phyloP scores from a whole-genome alignment of 2,329 filamentous ascomycete genomes.

The Monosporascus sp. region DNA sequence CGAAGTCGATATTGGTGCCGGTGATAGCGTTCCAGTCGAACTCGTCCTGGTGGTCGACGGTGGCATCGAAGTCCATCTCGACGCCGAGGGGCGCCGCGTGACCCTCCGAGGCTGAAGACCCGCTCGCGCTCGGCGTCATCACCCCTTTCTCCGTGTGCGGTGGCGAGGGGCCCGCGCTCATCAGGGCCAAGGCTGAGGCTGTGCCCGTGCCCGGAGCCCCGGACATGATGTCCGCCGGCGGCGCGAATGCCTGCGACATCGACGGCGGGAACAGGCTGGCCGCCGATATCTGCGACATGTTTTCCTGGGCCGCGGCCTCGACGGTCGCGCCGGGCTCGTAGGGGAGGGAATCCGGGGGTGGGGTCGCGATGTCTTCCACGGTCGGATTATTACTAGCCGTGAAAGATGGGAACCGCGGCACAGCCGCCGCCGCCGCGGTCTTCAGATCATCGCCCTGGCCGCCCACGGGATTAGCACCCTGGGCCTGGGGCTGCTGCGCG shows the following conservation, averaged over 20 bases:
- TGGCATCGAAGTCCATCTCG: conserved; percentile 39
- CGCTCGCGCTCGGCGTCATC: conserved; percentile 42
- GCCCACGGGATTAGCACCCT: not conserved
- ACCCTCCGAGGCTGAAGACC: conserved; percentile 30
- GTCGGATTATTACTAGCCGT: conserved; percentile 9
- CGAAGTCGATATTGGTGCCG: conserved; percentile 51
- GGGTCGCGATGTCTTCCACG: conserved; percentile 35
- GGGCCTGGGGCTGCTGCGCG: conserved; percentile 15
- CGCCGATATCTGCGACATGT: conserved; percentile 1
- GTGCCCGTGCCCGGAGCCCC: conserved; percentile 8
- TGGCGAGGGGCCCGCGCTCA: conserved; percentile 34
- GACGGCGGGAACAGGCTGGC: conserved; percentile 21
- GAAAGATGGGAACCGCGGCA: conserved; percentile 12
- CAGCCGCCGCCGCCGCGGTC: conserved; percentile 26
- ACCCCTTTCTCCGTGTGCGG: conserved; percentile 38
- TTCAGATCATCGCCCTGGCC: conserved; percentile 6
- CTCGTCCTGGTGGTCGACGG: conserved; percentile 37
- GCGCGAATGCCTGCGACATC: conserved; percentile 7
- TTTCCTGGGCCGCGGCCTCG: conserved; percentile 8
- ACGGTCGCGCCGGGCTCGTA: conserved; percentile 26
- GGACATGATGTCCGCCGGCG: conserved; percentile 11
- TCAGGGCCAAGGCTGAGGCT: conserved; percentile 10
- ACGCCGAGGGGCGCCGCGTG: conserved; percentile 34
- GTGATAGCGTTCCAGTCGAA: conserved; percentile 51
- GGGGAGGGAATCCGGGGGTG: conserved; percentile 46